Evolutionary conservation across 2,329 filamentous ascomycete species (phyloP).

Genomic region (Thermothelomyces thermophilus): DNA sequence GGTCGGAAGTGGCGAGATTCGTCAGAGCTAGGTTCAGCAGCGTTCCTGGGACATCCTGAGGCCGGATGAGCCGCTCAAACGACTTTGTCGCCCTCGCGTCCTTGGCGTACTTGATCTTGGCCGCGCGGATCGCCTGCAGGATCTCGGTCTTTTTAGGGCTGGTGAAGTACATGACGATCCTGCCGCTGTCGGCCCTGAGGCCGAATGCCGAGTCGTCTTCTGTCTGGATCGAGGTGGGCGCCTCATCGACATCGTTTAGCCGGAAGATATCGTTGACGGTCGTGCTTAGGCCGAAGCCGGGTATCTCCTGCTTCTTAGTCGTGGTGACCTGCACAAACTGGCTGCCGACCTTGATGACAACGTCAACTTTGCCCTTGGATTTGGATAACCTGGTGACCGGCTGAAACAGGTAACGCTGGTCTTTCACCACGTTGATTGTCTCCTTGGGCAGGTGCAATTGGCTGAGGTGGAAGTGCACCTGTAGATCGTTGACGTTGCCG

Average conservation of each 20-base stretch:
- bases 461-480: slow-evolving; percentile 59
- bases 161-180: slow-evolving; percentile 66
- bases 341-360: slow-evolving; percentile 60
- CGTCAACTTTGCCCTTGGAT: slow-evolving; percentile 64
- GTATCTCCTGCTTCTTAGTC: slow-evolving; percentile 61
- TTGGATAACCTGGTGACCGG: slow-evolving; percentile 60
- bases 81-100: slow-evolving; percentile 55
- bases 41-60: slow-evolving; percentile 64
- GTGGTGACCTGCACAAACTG: slow-evolving; percentile 66
- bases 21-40: slow-evolving; percentile 61
- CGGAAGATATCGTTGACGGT: slow-evolving; percentile 66
- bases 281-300: slow-evolving; percentile 53
- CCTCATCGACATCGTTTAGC: slow-evolving; percentile 61
- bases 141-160: slow-evolving; percentile 59
- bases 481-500: slow-evolving; percentile 58
- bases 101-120: slow-evolving; percentile 59
- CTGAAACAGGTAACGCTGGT: slow-evolving; percentile 59
- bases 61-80: slow-evolving; percentile 58
- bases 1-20: slow-evolving; percentile 58
- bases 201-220: slow-evolving; percentile 64
- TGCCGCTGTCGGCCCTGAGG: slow-evolving; percentile 60
- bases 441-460: slow-evolving; percentile 63
- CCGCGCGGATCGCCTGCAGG: slow-evolving; percentile 54
- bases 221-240: slow-evolving; percentile 55
- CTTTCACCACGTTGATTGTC: slow-evolving; percentile 61